These are phyloP conservation scores for Caryopteris hybrid DNA, from an alignment of 305 asterid species.

Conservation along the genomic window DNA sequence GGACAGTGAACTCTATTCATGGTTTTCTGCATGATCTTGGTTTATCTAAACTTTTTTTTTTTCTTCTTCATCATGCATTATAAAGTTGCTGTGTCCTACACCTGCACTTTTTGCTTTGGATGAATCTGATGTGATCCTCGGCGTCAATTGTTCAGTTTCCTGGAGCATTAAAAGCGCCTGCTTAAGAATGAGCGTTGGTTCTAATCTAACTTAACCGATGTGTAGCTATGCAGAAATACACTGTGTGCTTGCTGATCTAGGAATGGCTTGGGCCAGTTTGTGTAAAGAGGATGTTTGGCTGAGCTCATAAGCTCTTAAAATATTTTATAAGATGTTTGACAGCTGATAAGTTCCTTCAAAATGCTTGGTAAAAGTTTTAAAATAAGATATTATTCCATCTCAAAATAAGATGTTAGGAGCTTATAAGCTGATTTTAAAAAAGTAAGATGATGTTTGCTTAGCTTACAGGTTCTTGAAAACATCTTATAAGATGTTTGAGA, in stretches of 20 bases:
- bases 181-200: background rate
- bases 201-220: background rate
- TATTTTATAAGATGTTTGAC: too few relatives aligned
- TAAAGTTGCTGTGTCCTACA: constrained; percentile 2
- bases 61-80: background rate
- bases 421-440: too few relatives aligned
- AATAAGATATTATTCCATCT: too few relatives aligned
- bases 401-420: too few relatives aligned
- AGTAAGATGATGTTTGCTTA: too few relatives aligned
- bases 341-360: too few relatives aligned
- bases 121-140: background rate
- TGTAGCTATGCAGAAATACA: background rate
- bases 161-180: background rate
- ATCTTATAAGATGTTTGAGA: too few relatives aligned
- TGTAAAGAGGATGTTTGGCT: too few relatives aligned
- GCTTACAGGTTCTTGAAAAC: too few relatives aligned
- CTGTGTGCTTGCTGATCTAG: background rate
- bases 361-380: too few relatives aligned
- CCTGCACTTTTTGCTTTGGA: background rate
- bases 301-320: too few relatives aligned
- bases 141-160: background rate
- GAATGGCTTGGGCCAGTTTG: background rate
- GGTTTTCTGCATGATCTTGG: background rate
- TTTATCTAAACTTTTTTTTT: background rate
- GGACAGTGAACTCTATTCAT: background rate